Evolutionary conservation across 345 rosid genomes (phyloP).

Genomic region (Psidium guajava): DNA sequence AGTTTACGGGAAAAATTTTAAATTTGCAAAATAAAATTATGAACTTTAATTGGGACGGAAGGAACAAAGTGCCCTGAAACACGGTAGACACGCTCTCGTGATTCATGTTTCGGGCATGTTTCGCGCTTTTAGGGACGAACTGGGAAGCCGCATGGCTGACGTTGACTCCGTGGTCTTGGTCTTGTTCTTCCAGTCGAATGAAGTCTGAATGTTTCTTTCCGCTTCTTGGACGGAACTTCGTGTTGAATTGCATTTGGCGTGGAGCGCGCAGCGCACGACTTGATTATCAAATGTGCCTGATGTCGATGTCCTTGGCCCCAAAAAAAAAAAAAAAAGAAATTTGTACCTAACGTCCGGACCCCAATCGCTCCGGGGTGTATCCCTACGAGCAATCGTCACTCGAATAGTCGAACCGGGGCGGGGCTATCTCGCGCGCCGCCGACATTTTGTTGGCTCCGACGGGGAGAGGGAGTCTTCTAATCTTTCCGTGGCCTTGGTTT

Average conservation of each 20-base stretch:
- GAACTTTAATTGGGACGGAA: no score
- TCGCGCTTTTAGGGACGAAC: not conserved
- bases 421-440: no score
- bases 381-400: not conserved
- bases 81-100: not conserved
- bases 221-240: not conserved
- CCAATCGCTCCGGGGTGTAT: rapidly evolving
- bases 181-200: not conserved
- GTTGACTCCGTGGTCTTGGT: not conserved
- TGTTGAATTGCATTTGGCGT: not conserved
- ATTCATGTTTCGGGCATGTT: not conserved
- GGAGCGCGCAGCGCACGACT: not conserved
- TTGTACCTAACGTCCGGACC: not conserved
- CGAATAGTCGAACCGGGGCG: no score
- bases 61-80: no score
- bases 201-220: not conserved
- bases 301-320: not conserved
- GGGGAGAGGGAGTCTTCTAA: no score
- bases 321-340: no score
- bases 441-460: no score
- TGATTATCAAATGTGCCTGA: not conserved
- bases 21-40: not conserved
- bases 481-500: no score
- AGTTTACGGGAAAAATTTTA: not conserved
- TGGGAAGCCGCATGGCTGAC: not conserved